Base-by-base conservation (phyloP, 2,329 filamentous ascomycete genomes). In the Phaeoacremonium minimum region DNA sequence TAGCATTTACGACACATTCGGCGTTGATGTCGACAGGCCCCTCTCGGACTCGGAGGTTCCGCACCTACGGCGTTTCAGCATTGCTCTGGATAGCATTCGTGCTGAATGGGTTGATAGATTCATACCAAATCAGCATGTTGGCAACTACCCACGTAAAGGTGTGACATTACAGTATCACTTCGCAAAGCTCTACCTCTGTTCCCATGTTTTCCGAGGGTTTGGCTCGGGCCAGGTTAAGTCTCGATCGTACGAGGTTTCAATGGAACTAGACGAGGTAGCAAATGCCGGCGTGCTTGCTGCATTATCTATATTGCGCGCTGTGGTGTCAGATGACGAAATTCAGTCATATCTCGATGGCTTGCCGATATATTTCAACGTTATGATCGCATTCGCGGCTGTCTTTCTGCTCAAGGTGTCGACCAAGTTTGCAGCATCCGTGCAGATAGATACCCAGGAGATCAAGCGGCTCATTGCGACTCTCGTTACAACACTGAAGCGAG, bases 1-100 rank as follows among this genome's bases (percentile, higher is more conserved):
- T 51, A 65, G 71, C 51, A 55, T 78, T 49, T 56, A 71, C 46
- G 58, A 77, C 7, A 40, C 74, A 1, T 80, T 81, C 41, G 75
- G 77, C 0, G 68, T 69, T 1, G 75, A 80, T 33, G 69, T 61
- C 0, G 69, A 38, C 26, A 38, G 36, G 4, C 37, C 47, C 5
- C 33, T 53, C 8, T 32, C 45, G 6, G 38, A 40, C 4, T 20
- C 15, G 14, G 34, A 47, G 26, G 30, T 53, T 9, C 33, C 41
- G 6, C 40, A 46, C 8, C 22, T 52, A 8, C 37, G 43, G n/a
- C 42, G 45, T 1, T 50, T 52, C 33, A 33, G 33, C 16, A 42
- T 47, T 7, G 38, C 42, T 4, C 38, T 55, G 13, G 51, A 55
- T 31, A 40, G 34, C n/a, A 36, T 44, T 5, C 42, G 48, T 4